Conservation (phyloP, 352 stramenopile species). For the Globisporangium nunn region DNA sequence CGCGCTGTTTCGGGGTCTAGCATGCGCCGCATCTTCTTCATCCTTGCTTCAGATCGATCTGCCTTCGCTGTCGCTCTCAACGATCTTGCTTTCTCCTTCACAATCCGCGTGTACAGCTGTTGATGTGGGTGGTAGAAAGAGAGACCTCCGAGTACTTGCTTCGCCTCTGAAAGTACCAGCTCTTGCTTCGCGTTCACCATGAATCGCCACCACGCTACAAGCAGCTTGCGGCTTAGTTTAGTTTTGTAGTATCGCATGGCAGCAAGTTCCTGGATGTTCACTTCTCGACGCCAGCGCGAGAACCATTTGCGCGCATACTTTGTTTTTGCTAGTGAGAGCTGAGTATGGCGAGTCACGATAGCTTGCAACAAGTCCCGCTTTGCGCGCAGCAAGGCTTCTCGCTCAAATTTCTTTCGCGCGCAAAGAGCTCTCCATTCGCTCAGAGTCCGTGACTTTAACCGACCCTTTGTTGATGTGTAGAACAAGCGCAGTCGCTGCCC, state of each 20-base stretch:
- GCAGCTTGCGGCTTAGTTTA: slow-evolving; percentile 14
- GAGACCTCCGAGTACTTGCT: slow-evolving; percentile 24
- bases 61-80: background rate
- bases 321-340: background rate
- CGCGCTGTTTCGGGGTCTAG: slow-evolving; percentile 20
- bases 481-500: slow-evolving; percentile 31
- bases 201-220: slow-evolving; percentile 34
- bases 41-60: slow-evolving; percentile 3
- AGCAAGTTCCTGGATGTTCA: background rate
- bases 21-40: slow-evolving; percentile 27
- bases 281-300: slow-evolving; percentile 1
- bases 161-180: slow-evolving; percentile 28
- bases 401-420: background rate
- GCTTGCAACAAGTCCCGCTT: slow-evolving; percentile 4
- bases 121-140: slow-evolving; percentile 32
- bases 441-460: background rate
- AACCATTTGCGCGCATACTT: slow-evolving; percentile 10
- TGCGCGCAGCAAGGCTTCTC: background rate
- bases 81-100: slow-evolving; percentile 6
- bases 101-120: slow-evolving; percentile 12
- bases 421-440: slow-evolving; percentile 3
- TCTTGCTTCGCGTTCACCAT: slow-evolving; percentile 49
- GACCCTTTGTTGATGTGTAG: slow-evolving; percentile 3
- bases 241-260: slow-evolving; percentile 12
- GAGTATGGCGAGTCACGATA: background rate